phyloP scores from a whole-genome alignment of 202 grass and related monocot species.

The Carex sylvatica region DNA sequence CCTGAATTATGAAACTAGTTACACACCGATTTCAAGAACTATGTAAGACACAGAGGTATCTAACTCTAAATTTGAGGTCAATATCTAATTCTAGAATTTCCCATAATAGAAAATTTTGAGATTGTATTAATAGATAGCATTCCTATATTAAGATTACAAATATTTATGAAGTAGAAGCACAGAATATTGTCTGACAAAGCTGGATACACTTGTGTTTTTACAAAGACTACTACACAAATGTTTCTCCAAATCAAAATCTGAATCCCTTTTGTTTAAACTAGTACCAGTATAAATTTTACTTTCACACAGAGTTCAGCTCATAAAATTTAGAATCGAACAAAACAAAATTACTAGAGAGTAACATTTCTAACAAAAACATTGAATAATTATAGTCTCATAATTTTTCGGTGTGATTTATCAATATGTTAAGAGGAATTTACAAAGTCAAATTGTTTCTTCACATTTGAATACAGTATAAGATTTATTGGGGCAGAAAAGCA shows the following conservation, averaged over 20 bases:
- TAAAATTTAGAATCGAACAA: not conserved
- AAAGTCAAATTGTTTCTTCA: constrained; percentile 21
- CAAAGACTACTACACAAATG: not conserved
- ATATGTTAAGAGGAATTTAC: constrained; percentile 6
- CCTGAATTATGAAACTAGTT: constrained; percentile 6
- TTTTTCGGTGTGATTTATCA: constrained; percentile 11
- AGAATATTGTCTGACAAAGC: constrained; percentile 10
- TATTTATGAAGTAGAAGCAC: constrained; percentile 8
- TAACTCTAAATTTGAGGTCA: not conserved
- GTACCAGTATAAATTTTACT: constrained; percentile 20
- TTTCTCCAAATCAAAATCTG: constrained; percentile 11
- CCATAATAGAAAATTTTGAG: not conserved
- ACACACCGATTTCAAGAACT: not conserved
- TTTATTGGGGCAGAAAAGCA: constrained; percentile 1
- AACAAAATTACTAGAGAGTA: not conserved
- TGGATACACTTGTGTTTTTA: not conserved
- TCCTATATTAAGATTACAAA: constrained; percentile 20
- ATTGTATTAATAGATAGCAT: constrained; percentile 10
- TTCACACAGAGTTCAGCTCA: not conserved
- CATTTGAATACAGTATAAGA: constrained; percentile 5
- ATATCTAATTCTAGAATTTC: constrained; percentile 14
- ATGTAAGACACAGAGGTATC: not conserved
- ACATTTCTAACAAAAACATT: not conserved
- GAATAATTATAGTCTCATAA: constrained; percentile 6
- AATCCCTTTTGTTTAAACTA: constrained; percentile 4